phyloP scores from a whole-genome alignment of 805 yeast genomes.

The Alloascoidea hylecoeti region DNA sequence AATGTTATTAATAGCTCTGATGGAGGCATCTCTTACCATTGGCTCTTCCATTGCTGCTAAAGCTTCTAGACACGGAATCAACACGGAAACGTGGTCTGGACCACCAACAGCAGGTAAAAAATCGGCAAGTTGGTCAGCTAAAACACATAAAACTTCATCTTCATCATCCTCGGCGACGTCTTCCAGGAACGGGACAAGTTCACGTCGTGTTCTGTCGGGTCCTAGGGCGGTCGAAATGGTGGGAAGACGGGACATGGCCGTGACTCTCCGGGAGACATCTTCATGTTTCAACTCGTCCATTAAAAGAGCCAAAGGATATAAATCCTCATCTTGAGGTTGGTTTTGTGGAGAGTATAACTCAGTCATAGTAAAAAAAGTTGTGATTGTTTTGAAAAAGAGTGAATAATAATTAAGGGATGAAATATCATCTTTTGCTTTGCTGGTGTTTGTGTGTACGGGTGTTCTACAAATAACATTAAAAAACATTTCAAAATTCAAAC shows the following conservation, averaged over 20 bases:
- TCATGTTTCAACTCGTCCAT: conserved; percentile 97
- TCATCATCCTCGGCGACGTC: conserved; percentile 63
- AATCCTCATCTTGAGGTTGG: conserved; percentile 34
- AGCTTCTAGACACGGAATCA: conserved; percentile 58
- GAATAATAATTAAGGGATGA: too few relatives aligned
- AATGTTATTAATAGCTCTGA: conserved; percentile 65
- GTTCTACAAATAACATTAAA: too few relatives aligned
- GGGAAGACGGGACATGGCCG: conserved; percentile 87
- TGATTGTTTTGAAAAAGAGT: too few relatives aligned
- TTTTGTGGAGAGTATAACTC: not conserved
- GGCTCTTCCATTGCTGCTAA: conserved; percentile 94
- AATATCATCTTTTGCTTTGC: too few relatives aligned
- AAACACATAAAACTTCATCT: conserved; percentile 90
- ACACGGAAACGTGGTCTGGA: conserved; percentile 36
- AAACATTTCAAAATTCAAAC: too few relatives aligned
- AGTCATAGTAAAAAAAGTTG: not conserved
- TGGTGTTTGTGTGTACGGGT: too few relatives aligned
- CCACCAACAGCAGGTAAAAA: conserved; percentile 92
- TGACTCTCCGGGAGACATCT: conserved; percentile 85
- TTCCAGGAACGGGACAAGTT: conserved; percentile 79
- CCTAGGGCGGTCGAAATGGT: conserved; percentile 94
- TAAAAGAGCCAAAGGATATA: conserved; percentile 87
- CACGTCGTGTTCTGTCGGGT: conserved; percentile 80
- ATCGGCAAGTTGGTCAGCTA: conserved; percentile 81
- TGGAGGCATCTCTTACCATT: conserved; percentile 88